Percentiles rank a stretch among this genome's conserved stretches.
Evolutionary conservation across 148 eudicot species (phyloP).

Genomic region (Rhododendron williamsianum): DNA sequence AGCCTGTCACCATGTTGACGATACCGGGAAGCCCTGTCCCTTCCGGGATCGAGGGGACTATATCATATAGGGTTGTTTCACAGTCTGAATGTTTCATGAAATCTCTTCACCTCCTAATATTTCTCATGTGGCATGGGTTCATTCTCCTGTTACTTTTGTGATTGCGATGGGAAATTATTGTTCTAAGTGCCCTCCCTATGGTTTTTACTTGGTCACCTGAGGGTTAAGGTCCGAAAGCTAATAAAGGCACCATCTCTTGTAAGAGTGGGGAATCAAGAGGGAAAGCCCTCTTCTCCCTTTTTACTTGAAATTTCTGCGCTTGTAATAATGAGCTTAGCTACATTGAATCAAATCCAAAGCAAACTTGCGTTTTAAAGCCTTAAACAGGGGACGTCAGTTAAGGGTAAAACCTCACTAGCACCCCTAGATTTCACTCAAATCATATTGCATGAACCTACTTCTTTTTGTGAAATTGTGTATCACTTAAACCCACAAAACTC

Average conservation of each 20-base stretch:
- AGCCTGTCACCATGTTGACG: not conserved
- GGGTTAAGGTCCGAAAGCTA: not conserved
- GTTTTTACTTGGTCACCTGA: no score
- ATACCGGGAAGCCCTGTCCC: not conserved
- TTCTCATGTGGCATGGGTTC: not conserved
- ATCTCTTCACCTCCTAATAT: not conserved
- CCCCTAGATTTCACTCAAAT: no score
- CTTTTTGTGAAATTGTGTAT: no score
- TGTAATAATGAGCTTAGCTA: no score
- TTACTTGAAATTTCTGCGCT: no score
- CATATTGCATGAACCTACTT: no score
- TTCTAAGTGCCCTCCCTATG: not conserved
- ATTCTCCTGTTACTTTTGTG: not conserved
- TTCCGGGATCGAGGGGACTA: not conserved
- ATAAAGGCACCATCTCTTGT: not conserved
- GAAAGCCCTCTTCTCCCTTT: no score
- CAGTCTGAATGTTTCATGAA: not conserved
- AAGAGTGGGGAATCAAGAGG: not conserved
- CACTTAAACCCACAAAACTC: no score
- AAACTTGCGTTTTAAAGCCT: no score
- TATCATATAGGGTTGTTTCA: not conserved
- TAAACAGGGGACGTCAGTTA: no score
- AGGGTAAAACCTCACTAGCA: no score
- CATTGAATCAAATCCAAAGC: no score
- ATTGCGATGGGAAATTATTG: not conserved